phyloP scores from a whole-genome alignment of 345 rosid genomes.

The Trapa incisa region DNA sequence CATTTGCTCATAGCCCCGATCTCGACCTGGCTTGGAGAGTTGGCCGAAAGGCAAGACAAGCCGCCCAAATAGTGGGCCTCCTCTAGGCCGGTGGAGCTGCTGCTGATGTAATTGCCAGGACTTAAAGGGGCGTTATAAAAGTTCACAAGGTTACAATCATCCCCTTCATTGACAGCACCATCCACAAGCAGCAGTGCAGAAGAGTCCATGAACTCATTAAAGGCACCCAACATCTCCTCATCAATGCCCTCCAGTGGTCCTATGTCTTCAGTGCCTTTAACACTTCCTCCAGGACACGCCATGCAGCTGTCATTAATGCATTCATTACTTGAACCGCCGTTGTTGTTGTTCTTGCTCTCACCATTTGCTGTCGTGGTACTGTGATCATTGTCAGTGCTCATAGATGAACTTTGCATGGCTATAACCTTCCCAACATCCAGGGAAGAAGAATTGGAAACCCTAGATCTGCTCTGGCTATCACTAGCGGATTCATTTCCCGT shows the following conservation, averaged over 20 bases:
- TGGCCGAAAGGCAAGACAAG: not conserved
- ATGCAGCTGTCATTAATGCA: not conserved
- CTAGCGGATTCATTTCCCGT: not conserved
- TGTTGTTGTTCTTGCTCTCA: not conserved
- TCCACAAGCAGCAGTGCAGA: not conserved
- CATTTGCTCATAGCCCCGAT: not conserved
- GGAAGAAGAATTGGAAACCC: not conserved
- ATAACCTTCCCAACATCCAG: not conserved
- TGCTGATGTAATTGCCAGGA: not conserved
- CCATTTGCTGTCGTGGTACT: not conserved
- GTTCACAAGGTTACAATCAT: not conserved
- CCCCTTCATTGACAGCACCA: not conserved
- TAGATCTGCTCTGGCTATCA: not conserved
- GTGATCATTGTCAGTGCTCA: not conserved
- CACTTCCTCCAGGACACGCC: not conserved
- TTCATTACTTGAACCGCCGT: not conserved
- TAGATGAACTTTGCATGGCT: not conserved
- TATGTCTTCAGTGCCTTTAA: not conserved
- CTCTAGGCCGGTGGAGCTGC: not conserved
- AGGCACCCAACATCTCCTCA: not conserved
- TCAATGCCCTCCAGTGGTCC: slow-evolving; percentile 7
- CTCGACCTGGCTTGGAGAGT: not conserved
- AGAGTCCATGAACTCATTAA: slow-evolving; percentile 5
- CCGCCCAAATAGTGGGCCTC: not conserved
- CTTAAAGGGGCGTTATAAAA: not conserved